Conservation (phyloP, 225 moss, liverwort and hornwort genomes). For the Polytrichum commune region DNA sequence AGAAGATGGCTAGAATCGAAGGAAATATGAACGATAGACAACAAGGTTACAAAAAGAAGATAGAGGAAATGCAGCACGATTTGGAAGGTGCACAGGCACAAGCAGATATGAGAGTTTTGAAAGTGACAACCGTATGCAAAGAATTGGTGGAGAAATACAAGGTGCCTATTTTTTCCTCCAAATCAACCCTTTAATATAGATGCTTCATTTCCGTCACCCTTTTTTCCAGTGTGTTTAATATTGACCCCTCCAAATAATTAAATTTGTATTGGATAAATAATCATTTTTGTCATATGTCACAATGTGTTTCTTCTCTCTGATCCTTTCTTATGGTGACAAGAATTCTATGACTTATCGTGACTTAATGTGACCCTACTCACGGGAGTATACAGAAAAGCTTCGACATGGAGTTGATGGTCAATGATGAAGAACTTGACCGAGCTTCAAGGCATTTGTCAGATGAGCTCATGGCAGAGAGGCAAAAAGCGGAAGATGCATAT, state of each 20-base stretch:
- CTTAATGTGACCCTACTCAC: not conserved
- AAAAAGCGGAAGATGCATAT: slow-evolving; percentile 44
- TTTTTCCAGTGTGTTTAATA: no score
- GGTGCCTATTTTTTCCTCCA: slow-evolving; percentile 22
- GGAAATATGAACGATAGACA: slow-evolving; percentile 58
- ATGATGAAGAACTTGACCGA: slow-evolving; percentile 31
- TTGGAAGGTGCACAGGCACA: slow-evolving; percentile 47
- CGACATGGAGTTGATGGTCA: slow-evolving; percentile 28
- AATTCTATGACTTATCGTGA: not conserved
- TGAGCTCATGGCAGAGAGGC: slow-evolving; percentile 46
- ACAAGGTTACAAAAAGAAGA: slow-evolving; percentile 48
- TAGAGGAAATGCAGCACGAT: slow-evolving; percentile 41
- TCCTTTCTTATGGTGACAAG: no score
- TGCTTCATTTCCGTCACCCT: no score
- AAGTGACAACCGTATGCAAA: slow-evolving; percentile 30
- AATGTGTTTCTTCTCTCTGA: no score
- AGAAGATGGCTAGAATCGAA: slow-evolving; percentile 37
- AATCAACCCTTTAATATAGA: not conserved
- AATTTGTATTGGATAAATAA: no score
- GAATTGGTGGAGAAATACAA: slow-evolving; percentile 34
- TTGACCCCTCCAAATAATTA: no score
- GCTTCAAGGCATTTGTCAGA: slow-evolving; percentile 29
- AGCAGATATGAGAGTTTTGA: slow-evolving; percentile 35
- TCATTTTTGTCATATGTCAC: no score
- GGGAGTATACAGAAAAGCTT: slow-evolving; percentile 19